Base-by-base conservation (phyloP, 2,329 filamentous ascomycete genomes). In the Fusarium anguioides region DNA sequence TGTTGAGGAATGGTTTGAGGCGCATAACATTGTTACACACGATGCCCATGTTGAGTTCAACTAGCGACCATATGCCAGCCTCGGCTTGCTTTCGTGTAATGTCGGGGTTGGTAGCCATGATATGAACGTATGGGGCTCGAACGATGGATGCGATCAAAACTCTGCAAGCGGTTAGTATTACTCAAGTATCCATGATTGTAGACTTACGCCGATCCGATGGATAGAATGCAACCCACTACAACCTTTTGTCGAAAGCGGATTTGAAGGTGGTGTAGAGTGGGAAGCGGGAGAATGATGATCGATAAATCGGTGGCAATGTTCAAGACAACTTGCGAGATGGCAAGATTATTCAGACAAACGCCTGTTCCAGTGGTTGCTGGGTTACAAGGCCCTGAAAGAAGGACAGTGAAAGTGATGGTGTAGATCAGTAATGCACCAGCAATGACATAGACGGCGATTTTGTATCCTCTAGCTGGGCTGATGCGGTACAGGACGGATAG, bases 1-100 rank as follows among this genome's bases (percentile, higher is more conserved):
- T 17, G 12, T 33, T 44, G 1, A 54, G 14, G 12, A 54, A 41
- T 2, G 48, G 53, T 15, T 54, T 37, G 2, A 57, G 29, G 1
- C 48, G 37, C 20, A 57, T 57, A 7, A 37, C 2, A 2, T 54
- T 42, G 29, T 53, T 54, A 20, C 53, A 37, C 17, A 57, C 20
- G 5, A 57, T 57, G 8, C 37, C 37, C 48, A 57, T 42, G 10
- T 44, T 54, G 6, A 57, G 27, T 9, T 57, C 53, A 6, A 54
- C 48, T 0, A 57, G 6, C 1, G 37, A 57, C 29, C 53, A 56
- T 14, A 56, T n/a, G 8, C 47, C 47, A 5, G 36, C 36, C 9
- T 41, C 36, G 6, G 53, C 53, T n/a, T 56, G 47, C 21, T 53
- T 56, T 7, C 23, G 29, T 10, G 53, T 41, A 8, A 56, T 41